Evolutionary conservation across 805 yeast species (phyloP), one percentile per base, ranked within the genome.

Genomic region (Yarrowia sp.): DNA sequence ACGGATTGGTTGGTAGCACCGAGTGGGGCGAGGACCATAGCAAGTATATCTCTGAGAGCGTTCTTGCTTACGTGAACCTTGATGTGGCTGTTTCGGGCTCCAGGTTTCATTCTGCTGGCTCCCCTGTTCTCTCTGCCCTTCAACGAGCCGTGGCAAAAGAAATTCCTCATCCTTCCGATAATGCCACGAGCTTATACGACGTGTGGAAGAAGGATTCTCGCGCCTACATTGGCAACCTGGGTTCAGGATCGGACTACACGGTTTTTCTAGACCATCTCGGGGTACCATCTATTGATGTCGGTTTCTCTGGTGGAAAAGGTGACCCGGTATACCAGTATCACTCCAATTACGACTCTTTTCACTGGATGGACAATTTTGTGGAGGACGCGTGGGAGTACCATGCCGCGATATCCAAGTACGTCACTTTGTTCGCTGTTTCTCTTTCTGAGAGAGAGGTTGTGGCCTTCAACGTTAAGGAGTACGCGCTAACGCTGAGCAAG

Each of bases 291-390:
- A 78, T 84, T n/a, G 89, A 88, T 76, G 69, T 87, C 59, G 89
- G 88, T 0, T 89, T 88, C 74, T 77, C 73, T 19, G 74, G 74
- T 32, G 79, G 81, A 10, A 73, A 75, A 12, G 79, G 75, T 9
- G 89, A 87, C 64, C 82, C 92, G 0, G 85, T 88, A 8, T 89
- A 89, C 75, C 93, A 88, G 70, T 88, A 89, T 76, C 94, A 89
- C 75, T 88, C 93, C 16, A 86, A 87, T 75, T 89, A 87, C 74
- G 92, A 89, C 76, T 87, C 91, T 0, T 86, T 79, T 76, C 80
- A 86, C 71, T 89, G 94, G 94, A 87, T 89, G 88, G 81, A 82
- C 45, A 80, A 77, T 5, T 83, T 76, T 75, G 89, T 86, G 38
- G 93, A 89, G 74, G 88, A 89, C 14, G 87, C 84, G 0, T 88